Percentiles rank a stretch among this genome's conserved stretches.
Evolutionary conservation across 2,329 filamentous ascomycete species (phyloP).

Genomic region (Trichothecium sympodiale): DNA sequence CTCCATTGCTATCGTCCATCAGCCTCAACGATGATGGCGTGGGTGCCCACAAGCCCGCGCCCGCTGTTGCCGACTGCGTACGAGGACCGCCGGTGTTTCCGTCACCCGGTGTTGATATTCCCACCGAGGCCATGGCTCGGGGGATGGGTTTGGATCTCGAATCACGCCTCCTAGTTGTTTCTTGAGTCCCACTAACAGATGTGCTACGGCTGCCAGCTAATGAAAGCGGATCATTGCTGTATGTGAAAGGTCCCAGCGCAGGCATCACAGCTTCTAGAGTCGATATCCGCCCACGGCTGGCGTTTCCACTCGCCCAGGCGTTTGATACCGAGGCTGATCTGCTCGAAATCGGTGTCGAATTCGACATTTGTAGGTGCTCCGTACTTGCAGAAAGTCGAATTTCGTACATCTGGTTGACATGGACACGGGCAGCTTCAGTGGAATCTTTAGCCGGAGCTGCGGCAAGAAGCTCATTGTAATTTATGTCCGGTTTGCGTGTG

Average conservation of each 20-base stretch:
- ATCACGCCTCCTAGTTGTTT: conserved; percentile 16
- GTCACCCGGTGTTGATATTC: background rate
- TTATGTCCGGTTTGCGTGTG: conserved; percentile 41
- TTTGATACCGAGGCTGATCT: conserved; percentile 21
- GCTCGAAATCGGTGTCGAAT: conserved; percentile 22
- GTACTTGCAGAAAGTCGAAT: conserved; percentile 64
- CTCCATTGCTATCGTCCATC: conserved; percentile 27
- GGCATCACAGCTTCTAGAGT: conserved; percentile 13
- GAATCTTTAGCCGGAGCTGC: conserved; percentile 13
- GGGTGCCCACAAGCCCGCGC: conserved; percentile 21
- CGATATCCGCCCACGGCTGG: conserved; percentile 23
- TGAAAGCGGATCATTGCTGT: conserved; percentile 29
- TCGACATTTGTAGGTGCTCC: conserved; percentile 52
- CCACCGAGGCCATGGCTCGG: conserved; percentile 4
- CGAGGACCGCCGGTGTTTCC: conserved; percentile 3
- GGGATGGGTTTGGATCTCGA: conserved; percentile 12
- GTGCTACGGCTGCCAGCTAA: conserved; percentile 29
- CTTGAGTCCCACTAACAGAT: conserved; percentile 28
- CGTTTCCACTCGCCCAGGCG: conserved; percentile 13
- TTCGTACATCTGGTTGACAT: conserved; percentile 55
- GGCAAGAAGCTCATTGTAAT: conserved; percentile 23
- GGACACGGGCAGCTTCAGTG: conserved; percentile 21
- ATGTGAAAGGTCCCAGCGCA: conserved; percentile 24
- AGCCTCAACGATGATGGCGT: conserved; percentile 29
- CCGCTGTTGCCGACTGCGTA: conserved; percentile 7